Evolutionary conservation across 2,329 filamentous ascomycete genomes (phyloP).

Genomic region (Aureobasidium pullulans): DNA sequence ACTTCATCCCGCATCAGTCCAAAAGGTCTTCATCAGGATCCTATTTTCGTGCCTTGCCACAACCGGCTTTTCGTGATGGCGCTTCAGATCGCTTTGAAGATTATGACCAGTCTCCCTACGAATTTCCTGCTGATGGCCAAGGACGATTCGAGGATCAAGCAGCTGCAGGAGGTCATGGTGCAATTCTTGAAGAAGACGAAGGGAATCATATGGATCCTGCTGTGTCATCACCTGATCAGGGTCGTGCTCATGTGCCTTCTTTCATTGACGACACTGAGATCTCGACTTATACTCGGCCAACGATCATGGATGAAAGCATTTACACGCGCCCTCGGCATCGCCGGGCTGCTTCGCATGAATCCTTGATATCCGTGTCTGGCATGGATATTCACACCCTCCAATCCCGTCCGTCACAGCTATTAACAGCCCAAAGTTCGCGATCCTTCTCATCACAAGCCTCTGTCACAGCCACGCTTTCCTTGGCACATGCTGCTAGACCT

Average conservation of each 20-base stretch:
- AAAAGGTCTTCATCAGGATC: constrained; percentile 48
- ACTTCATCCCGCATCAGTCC: constrained; percentile 54
- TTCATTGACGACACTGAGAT: constrained; percentile 16
- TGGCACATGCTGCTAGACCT: constrained; percentile 27
- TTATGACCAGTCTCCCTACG: not conserved
- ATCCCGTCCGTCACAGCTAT: constrained; percentile 67
- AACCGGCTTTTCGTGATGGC: constrained; percentile 10
- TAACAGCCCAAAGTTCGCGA: constrained; percentile 44
- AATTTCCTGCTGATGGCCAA: constrained; percentile 4
- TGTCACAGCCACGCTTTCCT: constrained; percentile 27
- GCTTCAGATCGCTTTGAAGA: constrained; percentile 5
- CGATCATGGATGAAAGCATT: constrained; percentile 22
- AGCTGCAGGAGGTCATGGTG: constrained; percentile 2
- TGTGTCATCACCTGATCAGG: not conserved
- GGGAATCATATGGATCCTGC: constrained; percentile 8
- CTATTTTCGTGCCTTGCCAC: constrained; percentile 18
- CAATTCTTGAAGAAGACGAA: constrained; percentile 14
- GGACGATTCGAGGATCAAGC: not conserved
- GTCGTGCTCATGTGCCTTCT: constrained; percentile 1
- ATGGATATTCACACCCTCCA: constrained; percentile 78
- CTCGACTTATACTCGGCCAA: constrained; percentile 22
- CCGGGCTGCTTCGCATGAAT: constrained; percentile 73
- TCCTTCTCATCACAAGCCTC: constrained; percentile 42
- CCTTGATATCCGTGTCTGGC: constrained; percentile 76
- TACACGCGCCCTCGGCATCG: constrained; percentile 45